Evolutionary conservation across 805 yeast genomes (phyloP).

Genomic region (Saccharomycopsis fibuligera): DNA sequence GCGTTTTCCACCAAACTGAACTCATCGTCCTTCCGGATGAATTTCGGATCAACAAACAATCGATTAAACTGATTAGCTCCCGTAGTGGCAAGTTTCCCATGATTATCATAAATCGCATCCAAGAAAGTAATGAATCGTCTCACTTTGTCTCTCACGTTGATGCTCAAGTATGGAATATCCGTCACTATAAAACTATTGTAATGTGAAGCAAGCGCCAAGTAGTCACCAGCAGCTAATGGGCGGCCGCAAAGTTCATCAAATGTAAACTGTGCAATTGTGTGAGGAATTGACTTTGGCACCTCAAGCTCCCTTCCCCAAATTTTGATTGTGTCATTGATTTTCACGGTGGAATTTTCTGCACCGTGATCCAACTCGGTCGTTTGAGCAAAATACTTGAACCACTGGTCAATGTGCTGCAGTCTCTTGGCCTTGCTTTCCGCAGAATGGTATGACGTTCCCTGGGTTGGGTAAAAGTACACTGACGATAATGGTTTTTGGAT

Average conservation of each 20-base stretch:
- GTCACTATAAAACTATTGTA: constrained; percentile 81
- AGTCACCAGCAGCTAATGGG: constrained; percentile 92
- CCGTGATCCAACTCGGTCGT: constrained; percentile 30
- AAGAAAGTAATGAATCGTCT: constrained; percentile 90
- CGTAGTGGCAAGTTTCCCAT: constrained; percentile 82
- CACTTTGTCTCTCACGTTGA: constrained; percentile 73
- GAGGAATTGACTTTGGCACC: constrained; percentile 73
- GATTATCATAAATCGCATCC: constrained; percentile 93
- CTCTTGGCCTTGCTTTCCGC: constrained; percentile 39
- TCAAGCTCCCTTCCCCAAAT: constrained; percentile 86
- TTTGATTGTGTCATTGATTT: constrained; percentile 27
- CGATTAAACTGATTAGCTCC: constrained; percentile 80
- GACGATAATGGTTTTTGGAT: constrained; percentile 76
- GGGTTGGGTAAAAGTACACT: constrained; percentile 69
- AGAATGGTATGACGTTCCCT: constrained; percentile 32
- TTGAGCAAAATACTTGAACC: constrained; percentile 78
- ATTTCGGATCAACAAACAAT: constrained; percentile 79
- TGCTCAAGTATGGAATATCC: constrained; percentile 82
- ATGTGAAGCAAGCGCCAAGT: constrained; percentile 69
- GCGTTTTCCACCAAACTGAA: constrained; percentile 29
- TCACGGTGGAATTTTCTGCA: constrained; percentile 28
- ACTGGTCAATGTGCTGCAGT: constrained; percentile 60
- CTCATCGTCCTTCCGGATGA: constrained; percentile 42
- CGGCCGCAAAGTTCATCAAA: constrained; percentile 82
- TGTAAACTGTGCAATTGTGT: constrained; percentile 82